phyloP scores from a whole-genome alignment of 1,284 basidiomycete species.

The Microbotryum saponariae region DNA sequence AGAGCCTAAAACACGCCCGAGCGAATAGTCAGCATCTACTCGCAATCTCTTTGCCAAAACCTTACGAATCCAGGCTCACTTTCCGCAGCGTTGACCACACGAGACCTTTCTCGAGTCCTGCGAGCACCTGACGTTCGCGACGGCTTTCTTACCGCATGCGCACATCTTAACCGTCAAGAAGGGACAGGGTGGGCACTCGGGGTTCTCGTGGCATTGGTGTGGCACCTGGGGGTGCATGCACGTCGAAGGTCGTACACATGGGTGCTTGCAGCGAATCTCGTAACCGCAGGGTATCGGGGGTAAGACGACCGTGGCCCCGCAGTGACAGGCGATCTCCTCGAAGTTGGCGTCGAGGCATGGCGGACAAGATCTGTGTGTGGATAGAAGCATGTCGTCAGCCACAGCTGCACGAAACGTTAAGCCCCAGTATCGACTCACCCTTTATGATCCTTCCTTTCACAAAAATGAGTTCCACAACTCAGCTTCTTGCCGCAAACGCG shows the following conservation, averaged over 20 bases:
- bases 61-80: conserved; percentile 44
- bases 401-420: not conserved
- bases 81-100: conserved; percentile 72
- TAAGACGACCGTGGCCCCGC: conserved; percentile 57
- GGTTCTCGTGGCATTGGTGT: conserved; percentile 68
- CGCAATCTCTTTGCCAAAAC: not conserved
- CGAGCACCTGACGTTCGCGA: conserved; percentile 60
- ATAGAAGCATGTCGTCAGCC: not conserved
- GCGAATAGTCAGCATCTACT: not conserved
- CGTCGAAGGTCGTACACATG: conserved; percentile 62
- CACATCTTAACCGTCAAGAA: conserved; percentile 68
- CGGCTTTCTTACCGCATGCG: conserved; percentile 74
- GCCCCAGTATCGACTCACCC: conserved; percentile 41
- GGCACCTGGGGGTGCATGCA: conserved; percentile 72
- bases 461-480: conserved; percentile 43
- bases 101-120: conserved; percentile 61
- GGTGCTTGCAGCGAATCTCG: conserved; percentile 62
- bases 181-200: conserved; percentile 71
- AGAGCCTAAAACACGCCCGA: conserved; percentile 44
- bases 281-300: conserved; percentile 73
- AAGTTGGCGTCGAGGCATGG: conserved; percentile 77
- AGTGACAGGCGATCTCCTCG: conserved; percentile 78
- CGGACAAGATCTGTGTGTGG: conserved; percentile 50
- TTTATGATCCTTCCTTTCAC: conserved; percentile 64
- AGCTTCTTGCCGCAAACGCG: conserved; percentile 36